These are phyloP conservation scores for Tricholoma terreum DNA, from an alignment of 768 basidiomycete genomes.

Conservation along the genomic window DNA sequence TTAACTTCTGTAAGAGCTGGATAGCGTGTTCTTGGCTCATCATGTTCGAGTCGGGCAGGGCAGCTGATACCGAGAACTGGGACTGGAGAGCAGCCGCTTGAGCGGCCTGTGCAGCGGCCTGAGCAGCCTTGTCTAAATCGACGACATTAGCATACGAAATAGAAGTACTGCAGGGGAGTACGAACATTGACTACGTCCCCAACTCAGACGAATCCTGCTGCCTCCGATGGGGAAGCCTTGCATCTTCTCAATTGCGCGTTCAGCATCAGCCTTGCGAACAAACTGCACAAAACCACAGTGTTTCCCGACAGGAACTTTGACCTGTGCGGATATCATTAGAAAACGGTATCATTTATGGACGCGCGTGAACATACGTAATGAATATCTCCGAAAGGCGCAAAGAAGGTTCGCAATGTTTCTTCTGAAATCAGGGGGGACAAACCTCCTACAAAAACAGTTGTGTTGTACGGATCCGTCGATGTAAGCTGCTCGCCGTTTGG, in stretches of 20 bases:
- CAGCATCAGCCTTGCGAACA: constrained; percentile 87
- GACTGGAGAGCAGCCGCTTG: constrained; percentile 69
- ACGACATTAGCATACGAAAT: constrained; percentile 3
- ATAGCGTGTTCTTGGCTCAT: constrained; percentile 64
- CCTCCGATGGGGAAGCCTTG: constrained; percentile 95
- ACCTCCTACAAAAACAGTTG: constrained; percentile 93
- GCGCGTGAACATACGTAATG: constrained; percentile 64
- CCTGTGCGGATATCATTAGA: constrained; percentile 41
- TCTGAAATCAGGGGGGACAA: constrained; percentile 85
- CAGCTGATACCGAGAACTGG: constrained; percentile 26
- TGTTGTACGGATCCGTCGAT: constrained; percentile 93
- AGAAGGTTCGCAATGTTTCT: constrained; percentile 88
- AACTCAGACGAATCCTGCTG: constrained; percentile 85
- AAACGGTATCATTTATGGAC: constrained; percentile 3
- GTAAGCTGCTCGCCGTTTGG: constrained; percentile 85
- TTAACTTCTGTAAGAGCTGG: constrained; percentile 57
- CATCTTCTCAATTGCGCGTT: constrained; percentile 93
- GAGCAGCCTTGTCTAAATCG: constrained; percentile 77
- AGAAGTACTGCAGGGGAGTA: constrained; percentile 8
- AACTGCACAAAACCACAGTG: constrained; percentile 97
- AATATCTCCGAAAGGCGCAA: constrained; percentile 89
- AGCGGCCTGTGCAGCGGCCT: constrained; percentile 82
- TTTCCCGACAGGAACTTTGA: constrained; percentile 95
- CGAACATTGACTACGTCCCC: constrained; percentile 92
- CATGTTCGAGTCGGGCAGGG: constrained; percentile 23